Evolutionary conservation across 306 rosid species (phyloP).

Genomic region (Citrullus amarus): DNA sequence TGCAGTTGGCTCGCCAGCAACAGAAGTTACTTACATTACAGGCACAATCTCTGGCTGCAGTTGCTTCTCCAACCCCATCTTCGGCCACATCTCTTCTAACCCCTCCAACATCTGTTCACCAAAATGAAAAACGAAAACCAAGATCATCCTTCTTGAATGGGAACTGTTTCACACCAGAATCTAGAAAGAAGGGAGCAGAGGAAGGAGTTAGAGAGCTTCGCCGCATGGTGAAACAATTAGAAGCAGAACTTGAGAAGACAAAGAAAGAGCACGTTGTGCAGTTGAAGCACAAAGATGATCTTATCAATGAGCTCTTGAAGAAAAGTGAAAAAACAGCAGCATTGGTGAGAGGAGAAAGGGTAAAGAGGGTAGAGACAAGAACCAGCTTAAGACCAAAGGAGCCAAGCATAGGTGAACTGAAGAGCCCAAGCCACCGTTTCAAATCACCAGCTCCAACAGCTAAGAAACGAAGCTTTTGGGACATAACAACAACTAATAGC

Average conservation of each 20-base stretch:
- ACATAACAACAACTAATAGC: slow-evolving; percentile 71
- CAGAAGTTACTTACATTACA: slow-evolving; percentile 58
- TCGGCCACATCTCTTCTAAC: slow-evolving; percentile 50
- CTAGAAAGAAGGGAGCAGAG: slow-evolving; percentile 52
- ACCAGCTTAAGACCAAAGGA: slow-evolving; percentile 49
- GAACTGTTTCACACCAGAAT: slow-evolving; percentile 73
- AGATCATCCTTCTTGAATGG: slow-evolving; percentile 57
- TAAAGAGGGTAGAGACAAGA: slow-evolving; percentile 43
- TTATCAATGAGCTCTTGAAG: slow-evolving; percentile 44
- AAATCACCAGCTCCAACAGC: slow-evolving; percentile 68
- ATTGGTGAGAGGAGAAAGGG: slow-evolving; percentile 11
- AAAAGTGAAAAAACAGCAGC: slow-evolving; percentile 32
- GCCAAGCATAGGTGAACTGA: slow-evolving; percentile 46
- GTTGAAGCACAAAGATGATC: slow-evolving; percentile 65
- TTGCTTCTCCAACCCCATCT: slow-evolving; percentile 71
- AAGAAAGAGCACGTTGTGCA: slow-evolving; percentile 55
- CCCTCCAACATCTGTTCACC: slow-evolving; percentile 57
- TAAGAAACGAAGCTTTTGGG: slow-evolving; percentile 93
- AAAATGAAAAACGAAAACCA: slow-evolving; percentile 41
- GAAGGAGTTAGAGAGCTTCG: slow-evolving; percentile 46
- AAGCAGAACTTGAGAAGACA: slow-evolving; percentile 64
- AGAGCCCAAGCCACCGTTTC: slow-evolving; percentile 68
- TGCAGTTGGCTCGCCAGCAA: slow-evolving; percentile 67
- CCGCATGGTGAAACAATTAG: slow-evolving; percentile 47
- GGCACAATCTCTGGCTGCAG: slow-evolving; percentile 64